Base-by-base conservation (phyloP, 2,329 filamentous ascomycete species). In the Aspergillus fischeri region DNA sequence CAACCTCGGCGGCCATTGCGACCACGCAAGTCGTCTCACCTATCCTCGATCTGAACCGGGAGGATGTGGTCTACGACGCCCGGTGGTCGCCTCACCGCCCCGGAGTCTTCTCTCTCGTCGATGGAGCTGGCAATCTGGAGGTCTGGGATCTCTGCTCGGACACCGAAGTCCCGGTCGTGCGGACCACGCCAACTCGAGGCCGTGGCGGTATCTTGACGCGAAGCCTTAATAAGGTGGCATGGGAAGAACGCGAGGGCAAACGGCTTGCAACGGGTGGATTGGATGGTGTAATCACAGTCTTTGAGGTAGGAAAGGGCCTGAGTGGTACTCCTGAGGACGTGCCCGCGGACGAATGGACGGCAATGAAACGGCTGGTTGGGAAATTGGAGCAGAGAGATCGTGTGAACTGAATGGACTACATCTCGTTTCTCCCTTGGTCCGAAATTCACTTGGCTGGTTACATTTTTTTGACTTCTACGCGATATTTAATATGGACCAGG, bases 21-120 rank as follows among this genome's bases (percentile, higher is more conserved):
- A 64, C 73, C 2, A 74, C 78, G 14, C 79, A 84, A 60, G 71
- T 76, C 0, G 86, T 93, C 29, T 75, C 83, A 2, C 94, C 94
- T 0, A 80, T 99, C 27, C 82, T 97, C 11, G 92, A 97, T 62
- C 91, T 99, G 69, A 88, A 90, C 21, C 88, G 94, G 54, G 95
- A 99, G 76, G 95, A 99, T 68, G 88, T 97, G 21, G 92, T 99
- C 52, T 99, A 99, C 76, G 93, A 97, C 72, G 92, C 91, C 2
- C 88, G 88, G 53, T 99, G 95, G 95, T 96, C 91, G 14, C 94
- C 94, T 0, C 85, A 94, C 63, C 93, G 94, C 72, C 94, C 94
- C 0, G 92, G 92, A 41, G 90, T 99, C 8, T 99, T 99, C 75
- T 91, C 91, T 1, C 85, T 96, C 21, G 94, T 97, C 2, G 95